Evolutionary conservation across 73 alveolate genomes (phyloP).

Genomic region (Symbiodinium pilosum): DNA sequence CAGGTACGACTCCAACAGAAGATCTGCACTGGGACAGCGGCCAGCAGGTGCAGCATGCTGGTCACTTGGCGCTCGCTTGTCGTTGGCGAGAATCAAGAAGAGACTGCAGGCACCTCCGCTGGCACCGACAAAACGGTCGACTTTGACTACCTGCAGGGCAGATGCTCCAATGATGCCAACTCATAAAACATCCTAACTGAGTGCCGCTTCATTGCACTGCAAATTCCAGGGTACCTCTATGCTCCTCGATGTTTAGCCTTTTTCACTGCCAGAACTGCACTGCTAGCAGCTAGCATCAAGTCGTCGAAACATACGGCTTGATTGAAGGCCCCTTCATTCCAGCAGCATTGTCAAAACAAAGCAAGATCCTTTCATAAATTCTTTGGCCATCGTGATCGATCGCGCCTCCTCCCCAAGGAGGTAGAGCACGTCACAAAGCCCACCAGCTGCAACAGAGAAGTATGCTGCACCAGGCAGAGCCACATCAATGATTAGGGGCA

Average conservation of each 20-base stretch:
- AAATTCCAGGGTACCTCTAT: too few species aligned
- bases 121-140: conserved; percentile 87
- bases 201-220: too few species aligned
- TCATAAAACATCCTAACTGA: too few species aligned
- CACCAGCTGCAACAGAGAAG: conserved; percentile 93
- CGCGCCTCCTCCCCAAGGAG: conserved; percentile 18
- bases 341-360: too few species aligned
- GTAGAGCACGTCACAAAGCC: conserved; percentile 73
- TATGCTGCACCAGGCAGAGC: conserved; percentile 93
- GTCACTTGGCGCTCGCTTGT: not conserved
- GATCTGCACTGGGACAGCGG: conserved; percentile 59
- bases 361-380: too few species aligned
- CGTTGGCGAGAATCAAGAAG: conserved; percentile 77
- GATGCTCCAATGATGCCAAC: too few species aligned
- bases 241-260: too few species aligned
- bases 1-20: conserved; percentile 40
- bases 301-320: too few species aligned
- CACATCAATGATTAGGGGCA: conserved; percentile 47
- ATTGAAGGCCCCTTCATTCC: too few species aligned
- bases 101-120: conserved; percentile 95
- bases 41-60: conserved; percentile 15
- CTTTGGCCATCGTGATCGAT: too few species aligned
- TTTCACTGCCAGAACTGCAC: too few species aligned
- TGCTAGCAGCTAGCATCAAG: too few species aligned
- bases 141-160: conserved; percentile 38